Conservation (phyloP, 345 rosid genomes). For the Sisymbrium irio region DNA sequence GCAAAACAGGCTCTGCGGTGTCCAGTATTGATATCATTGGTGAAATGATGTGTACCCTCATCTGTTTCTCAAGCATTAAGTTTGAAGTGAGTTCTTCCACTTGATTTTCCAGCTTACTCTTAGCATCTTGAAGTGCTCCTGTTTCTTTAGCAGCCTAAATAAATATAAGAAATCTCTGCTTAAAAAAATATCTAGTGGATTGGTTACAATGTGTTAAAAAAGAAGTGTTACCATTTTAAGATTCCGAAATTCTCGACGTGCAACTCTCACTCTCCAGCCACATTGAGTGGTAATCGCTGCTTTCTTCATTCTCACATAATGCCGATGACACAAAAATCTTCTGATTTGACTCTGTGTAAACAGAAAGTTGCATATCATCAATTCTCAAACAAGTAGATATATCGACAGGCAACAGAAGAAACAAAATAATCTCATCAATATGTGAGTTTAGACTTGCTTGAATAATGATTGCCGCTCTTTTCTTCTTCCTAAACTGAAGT, state of each 20-base stretch:
- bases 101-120: constrained; percentile 37
- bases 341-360: constrained; percentile 64
- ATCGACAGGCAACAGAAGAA: background rate
- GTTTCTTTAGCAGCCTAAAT: constrained; percentile 41
- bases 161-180: background rate
- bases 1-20: background rate
- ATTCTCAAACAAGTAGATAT: constrained; percentile 10
- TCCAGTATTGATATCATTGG: background rate
- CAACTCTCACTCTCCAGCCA: constrained; percentile 78
- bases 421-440: background rate
- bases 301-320: constrained; percentile 54
- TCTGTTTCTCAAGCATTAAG: constrained; percentile 47
- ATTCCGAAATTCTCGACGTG: constrained; percentile 66
- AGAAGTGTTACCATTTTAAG: constrained; percentile 64
- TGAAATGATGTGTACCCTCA: constrained; percentile 29
- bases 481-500: constrained; percentile 60
- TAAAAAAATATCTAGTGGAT: background rate
- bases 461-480: constrained; percentile 63
- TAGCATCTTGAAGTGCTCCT: constrained; percentile 43
- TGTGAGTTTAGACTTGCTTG: constrained; percentile 52
- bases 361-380: constrained; percentile 1
- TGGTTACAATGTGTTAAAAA: constrained; percentile 9
- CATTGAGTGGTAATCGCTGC: constrained; percentile 71
- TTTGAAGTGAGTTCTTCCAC: constrained; percentile 37
- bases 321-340: constrained; percentile 48